Evolutionary conservation across 176 grass and related monocot genomes (phyloP).

Genomic region (Raddia guianensis): DNA sequence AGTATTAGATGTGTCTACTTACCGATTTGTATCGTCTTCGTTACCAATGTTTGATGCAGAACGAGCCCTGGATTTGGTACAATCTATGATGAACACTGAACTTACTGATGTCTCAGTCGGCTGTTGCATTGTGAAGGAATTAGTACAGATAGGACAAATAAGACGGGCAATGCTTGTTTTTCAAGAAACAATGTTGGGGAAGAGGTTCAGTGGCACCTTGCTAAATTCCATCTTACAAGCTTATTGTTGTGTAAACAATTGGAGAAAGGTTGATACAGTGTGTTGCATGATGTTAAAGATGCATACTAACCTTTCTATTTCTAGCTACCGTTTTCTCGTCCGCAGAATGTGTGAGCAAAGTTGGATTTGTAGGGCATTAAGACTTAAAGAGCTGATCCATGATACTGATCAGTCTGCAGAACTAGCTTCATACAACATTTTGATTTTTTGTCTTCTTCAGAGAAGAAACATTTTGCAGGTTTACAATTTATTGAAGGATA

Average conservation of each 20-base stretch:
- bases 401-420: slow-evolving; percentile 47
- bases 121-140: slow-evolving; percentile 50
- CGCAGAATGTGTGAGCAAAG: slow-evolving; percentile 60
- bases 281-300: slow-evolving; percentile 76
- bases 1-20: slow-evolving; percentile 28
- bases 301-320: slow-evolving; percentile 58
- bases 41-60: slow-evolving; percentile 58
- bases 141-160: slow-evolving; percentile 57
- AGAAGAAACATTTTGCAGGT: slow-evolving; percentile 56
- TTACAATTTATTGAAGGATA: slow-evolving; percentile 60
- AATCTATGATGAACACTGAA: slow-evolving; percentile 41
- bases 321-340: slow-evolving; percentile 68
- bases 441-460: slow-evolving; percentile 78
- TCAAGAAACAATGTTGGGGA: slow-evolving; percentile 45
- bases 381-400: slow-evolving; percentile 56
- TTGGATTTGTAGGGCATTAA: slow-evolving; percentile 52
- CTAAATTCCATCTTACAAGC: slow-evolving; percentile 71
- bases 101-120: slow-evolving; percentile 33
- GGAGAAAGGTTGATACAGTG: slow-evolving; percentile 56
- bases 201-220: slow-evolving; percentile 40
- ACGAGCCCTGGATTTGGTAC: slow-evolving; percentile 53
- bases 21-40: slow-evolving; percentile 39
- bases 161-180: slow-evolving; percentile 47
- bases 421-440: slow-evolving; percentile 72
- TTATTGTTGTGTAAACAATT: slow-evolving; percentile 58